Conservation (phyloP, 768 basidiomycete genomes). For the Gyrodon lividus region DNA sequence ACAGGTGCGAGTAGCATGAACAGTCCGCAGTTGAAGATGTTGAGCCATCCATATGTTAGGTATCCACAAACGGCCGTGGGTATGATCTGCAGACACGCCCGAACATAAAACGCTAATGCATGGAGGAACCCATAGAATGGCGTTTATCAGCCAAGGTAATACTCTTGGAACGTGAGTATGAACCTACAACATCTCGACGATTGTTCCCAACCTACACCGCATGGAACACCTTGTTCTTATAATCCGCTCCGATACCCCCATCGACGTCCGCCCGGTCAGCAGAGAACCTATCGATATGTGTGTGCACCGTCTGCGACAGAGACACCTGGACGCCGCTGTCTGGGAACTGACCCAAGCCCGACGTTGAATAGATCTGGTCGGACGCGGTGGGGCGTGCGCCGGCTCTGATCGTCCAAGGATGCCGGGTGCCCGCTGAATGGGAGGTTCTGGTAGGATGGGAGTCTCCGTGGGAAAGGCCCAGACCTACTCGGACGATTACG, state of each 20-base stretch:
- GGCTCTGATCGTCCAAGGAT: background rate
- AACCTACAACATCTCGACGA: background rate
- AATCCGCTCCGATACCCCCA: background rate
- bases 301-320: slow-evolving; percentile 5
- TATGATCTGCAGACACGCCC: background rate
- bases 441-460: background rate
- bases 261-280: background rate
- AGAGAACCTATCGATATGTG: slow-evolving; percentile 3
- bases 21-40: background rate
- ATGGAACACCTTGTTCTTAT: background rate
- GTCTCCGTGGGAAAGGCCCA: slow-evolving; percentile 21
- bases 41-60: background rate
- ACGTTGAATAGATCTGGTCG: background rate
- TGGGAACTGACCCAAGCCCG: slow-evolving; percentile 1
- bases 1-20: background rate
- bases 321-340: slow-evolving; percentile 7
- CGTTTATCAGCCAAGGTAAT: background rate
- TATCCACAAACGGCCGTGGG: background rate
- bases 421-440: background rate
- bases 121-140: background rate
- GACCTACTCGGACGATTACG: slow-evolving; percentile 27
- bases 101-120: background rate
- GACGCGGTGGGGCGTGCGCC: background rate
- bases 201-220: slow-evolving; percentile 1
- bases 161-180: background rate